Evolutionary conservation across 106 monocot species (phyloP), one percentile per base, ranked within the genome.

Genomic region (Gastrodia elata): DNA sequence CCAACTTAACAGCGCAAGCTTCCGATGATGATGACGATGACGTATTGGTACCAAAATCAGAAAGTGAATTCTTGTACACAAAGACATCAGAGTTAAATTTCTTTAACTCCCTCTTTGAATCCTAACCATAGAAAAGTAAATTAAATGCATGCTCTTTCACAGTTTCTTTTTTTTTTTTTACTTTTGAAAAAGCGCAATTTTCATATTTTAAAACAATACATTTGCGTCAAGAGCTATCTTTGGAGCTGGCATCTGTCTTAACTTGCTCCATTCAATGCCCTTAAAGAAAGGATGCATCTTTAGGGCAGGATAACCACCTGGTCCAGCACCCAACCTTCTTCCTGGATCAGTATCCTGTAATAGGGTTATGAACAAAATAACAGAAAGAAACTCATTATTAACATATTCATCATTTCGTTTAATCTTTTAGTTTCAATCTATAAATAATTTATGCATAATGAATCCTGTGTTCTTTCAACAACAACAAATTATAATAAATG

Each of bases 251-350:
- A 28, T 35, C 30, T 77, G 16, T 57, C 86, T 69, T 57, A 89
- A 26, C 30, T 84, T 89, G 27, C 73, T 48, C 89, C 89, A 89
- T 65, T 81, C 77, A 70, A 84, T 83, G 68, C 89, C 86, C 26
- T 77, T 83, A 59, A 89, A 89, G 58, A 89, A 89, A 25, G 89
- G 89, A 79, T 89, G 89, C 48, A 77, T 74, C 65, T 89, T 89
- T 14, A 89, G 82, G 4, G 83, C 83, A 81, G 70, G 71, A 75
- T 83, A 89, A 74, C 86, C 89, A 71, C 74, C 79, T 39, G 81
- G 86, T 36, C 83, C 89, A 78, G 83, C 58, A 75, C 89, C 89
- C 10, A 82, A 79, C 40, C 89, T 85, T 74, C 80, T 79, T 78
- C 64, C 77, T 8, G 89, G 89, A 77, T 89, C 89, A 49, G 68